A percentile compares a stretch with the other conserved stretches of the same genome.
Conservation (phyloP, 192 early-diverging fungal genomes). For the Backusella sp. region DNA sequence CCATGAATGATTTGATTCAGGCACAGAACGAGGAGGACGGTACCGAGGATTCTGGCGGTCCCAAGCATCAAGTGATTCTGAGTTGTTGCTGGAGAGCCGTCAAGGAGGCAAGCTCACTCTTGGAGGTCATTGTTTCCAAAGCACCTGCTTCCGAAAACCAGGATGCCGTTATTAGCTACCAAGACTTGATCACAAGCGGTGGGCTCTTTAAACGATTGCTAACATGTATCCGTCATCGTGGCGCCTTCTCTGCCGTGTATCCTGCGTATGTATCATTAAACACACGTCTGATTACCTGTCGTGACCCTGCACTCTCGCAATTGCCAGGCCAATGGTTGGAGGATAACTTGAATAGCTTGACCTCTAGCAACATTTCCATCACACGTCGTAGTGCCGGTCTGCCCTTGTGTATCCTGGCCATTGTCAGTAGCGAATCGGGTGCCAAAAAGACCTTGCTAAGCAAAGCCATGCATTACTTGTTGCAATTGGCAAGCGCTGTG, state of each 20-base stretch:
- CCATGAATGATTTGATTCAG: slow-evolving; percentile 47
- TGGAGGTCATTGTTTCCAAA: slow-evolving; percentile 49
- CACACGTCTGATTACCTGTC: slow-evolving; percentile 61
- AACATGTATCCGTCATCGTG: slow-evolving; percentile 84
- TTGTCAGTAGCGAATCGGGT: slow-evolving; percentile 68
- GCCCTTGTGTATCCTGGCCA: slow-evolving; percentile 83
- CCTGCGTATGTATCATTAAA: slow-evolving; percentile 74
- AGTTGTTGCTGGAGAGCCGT: slow-evolving; percentile 92
- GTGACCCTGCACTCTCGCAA: slow-evolving; percentile 45
- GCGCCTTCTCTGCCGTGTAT: slow-evolving; percentile 89
- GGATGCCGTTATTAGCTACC: not conserved
- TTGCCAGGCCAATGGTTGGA: slow-evolving; percentile 72
- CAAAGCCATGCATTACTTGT: slow-evolving; percentile 64
- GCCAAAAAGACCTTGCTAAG: slow-evolving; percentile 59
- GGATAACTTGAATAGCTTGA: slow-evolving; percentile 73
- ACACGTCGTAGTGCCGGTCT: slow-evolving; percentile 91
- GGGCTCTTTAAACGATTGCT: slow-evolving; percentile 54
- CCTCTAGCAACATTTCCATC: slow-evolving; percentile 75
- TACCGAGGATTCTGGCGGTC: slow-evolving; percentile 41
- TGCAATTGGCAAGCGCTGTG: slow-evolving; percentile 56
- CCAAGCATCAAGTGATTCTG: slow-evolving; percentile 84
- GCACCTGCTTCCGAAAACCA: slow-evolving; percentile 33
- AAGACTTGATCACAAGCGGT: slow-evolving; percentile 37
- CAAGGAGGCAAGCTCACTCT: slow-evolving; percentile 71
- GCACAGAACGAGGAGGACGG: slow-evolving; percentile 44